Evolutionary conservation across 2,329 filamentous ascomycete species (phyloP), one percentile per base, ranked within the genome.

Genomic region (Paradendryphiella salina): DNA sequence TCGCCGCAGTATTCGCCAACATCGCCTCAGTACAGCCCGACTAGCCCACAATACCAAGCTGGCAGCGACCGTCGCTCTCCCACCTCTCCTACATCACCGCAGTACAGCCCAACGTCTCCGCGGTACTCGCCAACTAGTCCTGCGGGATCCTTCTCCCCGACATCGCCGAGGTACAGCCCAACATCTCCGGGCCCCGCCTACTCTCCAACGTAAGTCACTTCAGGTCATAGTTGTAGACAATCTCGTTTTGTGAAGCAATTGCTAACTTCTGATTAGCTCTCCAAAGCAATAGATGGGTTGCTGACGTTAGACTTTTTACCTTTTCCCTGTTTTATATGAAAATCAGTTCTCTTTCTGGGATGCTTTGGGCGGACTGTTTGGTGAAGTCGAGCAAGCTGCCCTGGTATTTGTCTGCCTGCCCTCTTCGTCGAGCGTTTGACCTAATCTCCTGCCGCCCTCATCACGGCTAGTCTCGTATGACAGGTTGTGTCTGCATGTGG

Each of bases 21-120:
- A 5, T 87, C 84, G 60, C 86, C 87, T 47, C 85, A 81, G 65
- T 90, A 89, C 75, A 87, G 84, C 65, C 86, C 85, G n/a, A 83
- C 85, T 3, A 86, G 82, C 43, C 85, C 72, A n/a, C 65, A 71
- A 79, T 61, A 83, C 79, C 62, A 78, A 72, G 66, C 74, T 79
- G 82, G 26, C 81, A 84, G 69, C 23, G 56, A 83, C 80, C n/a
- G 80, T 4, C 65, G 65, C 26, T 57, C 60, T 34, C 63, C 79
- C 3, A 88, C 87, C 73, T 75, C 71, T 11, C 73, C 74, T 11
- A 75, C 73, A 1, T 73, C 69, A 17, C 72, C 72, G 0, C 67
- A 65, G 37, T 73, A 67, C 54, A 69, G 65, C 39, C 68, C 68
- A 4, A 69, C 66, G 6, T 71, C 69, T 18, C 71, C 60, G 21